Evolutionary conservation across 495 filamentous ascomycete genomes (phyloP), one percentile per base, ranked within the genome.

Genomic region (Penicillium subrubescens): DNA sequence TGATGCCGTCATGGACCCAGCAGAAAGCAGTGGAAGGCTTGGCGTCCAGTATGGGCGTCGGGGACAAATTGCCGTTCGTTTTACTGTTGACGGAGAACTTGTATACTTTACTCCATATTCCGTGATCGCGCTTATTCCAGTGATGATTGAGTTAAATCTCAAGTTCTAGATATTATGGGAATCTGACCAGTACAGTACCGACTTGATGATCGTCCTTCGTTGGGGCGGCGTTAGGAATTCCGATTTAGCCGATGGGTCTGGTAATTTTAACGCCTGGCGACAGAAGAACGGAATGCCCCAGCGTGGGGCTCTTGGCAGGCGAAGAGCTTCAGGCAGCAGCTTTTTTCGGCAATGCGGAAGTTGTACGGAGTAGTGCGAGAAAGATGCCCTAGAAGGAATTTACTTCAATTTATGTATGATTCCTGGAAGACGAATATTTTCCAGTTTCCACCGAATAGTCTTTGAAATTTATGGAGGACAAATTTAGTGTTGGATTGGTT

Each of bases 261-360:
- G 48, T 44, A 12, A 48, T 50, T 59, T 52, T 8, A 25, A 52
- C 25, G 48, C 48, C 48, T 52, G 48, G 25, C 11, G 23, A 23
- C n/a, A 33, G 29, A 27, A 35, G 31, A 35, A 29, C 35, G 46
- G 59, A 53, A 54, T 53, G 19, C 59, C 25, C n/a, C 48, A 19
- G 43, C n/a, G 27, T 23, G 33, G 21, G 48, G 33, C 51, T 34
- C 51, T 54, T 57, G 50, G 57, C 54, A 44, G 46, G 61, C 15
- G 44, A 64, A 46, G 44, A 46, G 43, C 43, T 57, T 63, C 61
- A 63, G 65, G 60, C 60, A 63, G 65, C 65, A 62, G 56, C 39
- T 34, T 67, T 67, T 51, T 41, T 33, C 6, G 11, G 54, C 15
- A 19, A 0, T 2, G 31, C 3, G 5, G 8, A 31, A n/a, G n/a